phyloP scores from a whole-genome alignment of 345 rosid species.

The Gossypioides kirkii region DNA sequence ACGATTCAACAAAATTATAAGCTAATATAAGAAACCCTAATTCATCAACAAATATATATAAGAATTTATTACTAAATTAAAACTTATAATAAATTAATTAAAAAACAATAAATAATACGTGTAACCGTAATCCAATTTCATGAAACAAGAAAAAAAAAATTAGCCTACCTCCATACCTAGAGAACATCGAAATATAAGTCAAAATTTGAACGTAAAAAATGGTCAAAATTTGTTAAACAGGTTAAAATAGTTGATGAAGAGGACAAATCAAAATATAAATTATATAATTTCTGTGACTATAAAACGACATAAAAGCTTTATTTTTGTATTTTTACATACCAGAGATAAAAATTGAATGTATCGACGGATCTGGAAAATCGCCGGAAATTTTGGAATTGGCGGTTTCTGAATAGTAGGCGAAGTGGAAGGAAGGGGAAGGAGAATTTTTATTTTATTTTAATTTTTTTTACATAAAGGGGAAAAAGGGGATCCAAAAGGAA shows the following conservation, averaged over 20 bases:
- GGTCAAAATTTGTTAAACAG: neutral
- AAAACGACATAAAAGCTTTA: neutral
- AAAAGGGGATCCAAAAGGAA: neutral
- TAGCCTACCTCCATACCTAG: neutral
- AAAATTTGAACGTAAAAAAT: neutral
- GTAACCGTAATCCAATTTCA: neutral
- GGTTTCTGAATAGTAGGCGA: neutral
- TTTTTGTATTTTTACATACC: neutral
- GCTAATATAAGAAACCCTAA: conserved; percentile 5
- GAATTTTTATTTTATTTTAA: neutral
- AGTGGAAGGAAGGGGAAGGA: neutral
- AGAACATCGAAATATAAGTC: neutral
- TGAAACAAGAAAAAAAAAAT: neutral
- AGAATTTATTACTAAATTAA: neutral
- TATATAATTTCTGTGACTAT: neutral
- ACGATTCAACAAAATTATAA: neutral
- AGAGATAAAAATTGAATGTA: neutral
- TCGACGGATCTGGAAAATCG: neutral
- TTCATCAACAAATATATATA: neutral
- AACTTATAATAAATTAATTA: neutral
- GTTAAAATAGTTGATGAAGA: neutral
- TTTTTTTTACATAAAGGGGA: too few relatives aligned
- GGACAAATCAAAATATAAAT: neutral
- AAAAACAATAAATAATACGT: neutral
- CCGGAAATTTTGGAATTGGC: neutral